Evolutionary conservation across 1,284 basidiomycete species (phyloP).

Genomic region (Chondrostereum purpureum): DNA sequence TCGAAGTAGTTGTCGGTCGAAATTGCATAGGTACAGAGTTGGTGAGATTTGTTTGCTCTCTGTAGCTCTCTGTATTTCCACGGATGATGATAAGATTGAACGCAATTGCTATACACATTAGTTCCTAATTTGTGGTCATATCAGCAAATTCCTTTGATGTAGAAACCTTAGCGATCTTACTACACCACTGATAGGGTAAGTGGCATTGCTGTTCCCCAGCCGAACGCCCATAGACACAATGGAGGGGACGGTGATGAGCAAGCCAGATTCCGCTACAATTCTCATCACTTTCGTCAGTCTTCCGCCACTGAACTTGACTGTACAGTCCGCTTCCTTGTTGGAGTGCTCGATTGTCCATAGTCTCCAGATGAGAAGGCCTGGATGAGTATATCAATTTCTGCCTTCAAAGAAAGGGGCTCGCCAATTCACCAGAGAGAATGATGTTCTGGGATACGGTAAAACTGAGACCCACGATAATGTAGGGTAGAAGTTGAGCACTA

Average conservation of each 20-base stretch:
- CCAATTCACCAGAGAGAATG: neutral
- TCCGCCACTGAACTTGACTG: neutral
- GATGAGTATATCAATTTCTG: neutral
- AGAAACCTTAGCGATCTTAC: neutral
- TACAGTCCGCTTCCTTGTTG: neutral
- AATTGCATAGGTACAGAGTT: neutral
- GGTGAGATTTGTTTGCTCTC: no score
- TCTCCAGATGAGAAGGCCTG: slow-evolving; percentile 1
- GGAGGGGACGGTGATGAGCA: neutral
- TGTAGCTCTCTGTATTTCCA: neutral
- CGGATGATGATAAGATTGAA: slow-evolving; percentile 4
- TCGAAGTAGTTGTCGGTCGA: no score
- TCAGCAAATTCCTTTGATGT: no score
- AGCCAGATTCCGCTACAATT: neutral
- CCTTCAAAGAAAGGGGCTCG: neutral
- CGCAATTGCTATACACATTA: neutral
- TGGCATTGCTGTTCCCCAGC: neutral
- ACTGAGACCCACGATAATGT: neutral
- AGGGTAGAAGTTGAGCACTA: neutral
- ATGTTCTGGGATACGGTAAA: neutral
- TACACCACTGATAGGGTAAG: neutral
- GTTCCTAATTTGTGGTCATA: neutral
- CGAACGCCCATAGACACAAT: neutral
- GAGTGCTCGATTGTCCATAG: neutral
- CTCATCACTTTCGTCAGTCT: neutral